A percentile compares a stretch with the other conserved stretches of the same genome.
phyloP scores from a whole-genome alignment of 371 early-diverging fungal genomes.

The Phascolomyces articulosus region DNA sequence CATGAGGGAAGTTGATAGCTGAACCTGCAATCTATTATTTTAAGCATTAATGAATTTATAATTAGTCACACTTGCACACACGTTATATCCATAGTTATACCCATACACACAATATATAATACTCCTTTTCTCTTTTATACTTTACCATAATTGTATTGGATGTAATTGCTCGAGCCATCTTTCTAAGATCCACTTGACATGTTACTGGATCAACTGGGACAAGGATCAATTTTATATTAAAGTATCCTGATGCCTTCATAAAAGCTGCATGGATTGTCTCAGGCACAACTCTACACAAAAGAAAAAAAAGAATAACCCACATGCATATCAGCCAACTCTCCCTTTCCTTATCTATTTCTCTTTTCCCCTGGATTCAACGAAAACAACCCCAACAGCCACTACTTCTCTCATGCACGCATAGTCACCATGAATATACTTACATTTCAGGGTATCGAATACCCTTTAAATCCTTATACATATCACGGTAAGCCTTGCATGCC shows the following conservation, averaged over 20 bases:
- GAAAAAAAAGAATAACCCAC: too few relatives aligned
- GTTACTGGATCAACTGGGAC: slow-evolving; percentile 85
- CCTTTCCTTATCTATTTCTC: neutral
- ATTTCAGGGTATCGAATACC: slow-evolving; percentile 92
- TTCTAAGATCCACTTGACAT: slow-evolving; percentile 74
- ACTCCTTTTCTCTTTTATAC: too few relatives aligned
- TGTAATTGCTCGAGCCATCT: slow-evolving; percentile 81
- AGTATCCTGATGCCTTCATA: slow-evolving; percentile 93
- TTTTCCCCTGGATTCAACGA: too few relatives aligned
- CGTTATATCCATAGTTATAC: neutral
- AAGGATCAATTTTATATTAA: slow-evolving; percentile 84
- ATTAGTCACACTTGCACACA: neutral
- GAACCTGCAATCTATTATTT: slow-evolving; percentile 79
- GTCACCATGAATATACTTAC: too few relatives aligned
- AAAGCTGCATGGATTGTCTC: slow-evolving; percentile 94
- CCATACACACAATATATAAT: too few relatives aligned
- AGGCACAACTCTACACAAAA: slow-evolving; percentile 85
- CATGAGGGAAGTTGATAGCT: slow-evolving; percentile 92
- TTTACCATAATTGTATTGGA: slow-evolving; percentile 88
- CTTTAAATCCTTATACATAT: slow-evolving; percentile 69
- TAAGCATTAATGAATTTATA: neutral
- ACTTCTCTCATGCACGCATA: too few relatives aligned
- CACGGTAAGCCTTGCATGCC: slow-evolving; percentile 90
- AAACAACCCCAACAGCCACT: too few relatives aligned
- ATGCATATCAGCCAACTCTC: neutral